Evolutionary conservation across 176 grass and related monocot species (phyloP).

Genomic region (Rhipidocladum racemiflorum): DNA sequence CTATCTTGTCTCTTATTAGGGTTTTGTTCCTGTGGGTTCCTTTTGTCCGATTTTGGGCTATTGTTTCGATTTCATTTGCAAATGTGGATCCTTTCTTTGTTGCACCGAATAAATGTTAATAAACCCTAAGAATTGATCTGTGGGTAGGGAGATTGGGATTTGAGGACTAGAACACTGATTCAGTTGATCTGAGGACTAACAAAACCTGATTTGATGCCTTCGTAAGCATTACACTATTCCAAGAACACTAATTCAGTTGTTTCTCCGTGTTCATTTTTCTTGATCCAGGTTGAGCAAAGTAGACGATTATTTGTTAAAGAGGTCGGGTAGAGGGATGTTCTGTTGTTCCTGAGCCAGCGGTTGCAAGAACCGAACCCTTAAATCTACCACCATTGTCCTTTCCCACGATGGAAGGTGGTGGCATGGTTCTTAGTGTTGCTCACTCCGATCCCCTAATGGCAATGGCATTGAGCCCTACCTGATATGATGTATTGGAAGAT

Average conservation of each 20-base stretch:
- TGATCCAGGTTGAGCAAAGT: not conserved
- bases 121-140: too few relatives aligned
- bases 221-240: too few relatives aligned
- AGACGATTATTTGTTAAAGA: not conserved
- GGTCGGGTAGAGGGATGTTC: not conserved
- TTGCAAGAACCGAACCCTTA: not conserved
- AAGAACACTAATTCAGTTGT: too few relatives aligned
- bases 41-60: not conserved
- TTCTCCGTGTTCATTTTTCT: not conserved
- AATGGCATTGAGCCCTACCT: not conserved
- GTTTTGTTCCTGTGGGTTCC: not conserved
- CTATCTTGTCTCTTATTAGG: not conserved
- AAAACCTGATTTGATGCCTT: not conserved
- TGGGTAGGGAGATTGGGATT: too few relatives aligned
- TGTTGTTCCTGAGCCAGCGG: not conserved
- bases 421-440: not conserved
- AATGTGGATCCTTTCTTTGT: too few relatives aligned
- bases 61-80: too few relatives aligned
- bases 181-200: not conserved
- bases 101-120: too few relatives aligned
- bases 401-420: conserved; percentile 19
- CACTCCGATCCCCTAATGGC: not conserved
- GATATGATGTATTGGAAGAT: conserved; percentile 87
- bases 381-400: not conserved
- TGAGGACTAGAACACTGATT: not conserved